These are phyloP conservation scores for Escallonia herrerae DNA, from an alignment of 129 eudicot species.

Conservation along the genomic window DNA sequence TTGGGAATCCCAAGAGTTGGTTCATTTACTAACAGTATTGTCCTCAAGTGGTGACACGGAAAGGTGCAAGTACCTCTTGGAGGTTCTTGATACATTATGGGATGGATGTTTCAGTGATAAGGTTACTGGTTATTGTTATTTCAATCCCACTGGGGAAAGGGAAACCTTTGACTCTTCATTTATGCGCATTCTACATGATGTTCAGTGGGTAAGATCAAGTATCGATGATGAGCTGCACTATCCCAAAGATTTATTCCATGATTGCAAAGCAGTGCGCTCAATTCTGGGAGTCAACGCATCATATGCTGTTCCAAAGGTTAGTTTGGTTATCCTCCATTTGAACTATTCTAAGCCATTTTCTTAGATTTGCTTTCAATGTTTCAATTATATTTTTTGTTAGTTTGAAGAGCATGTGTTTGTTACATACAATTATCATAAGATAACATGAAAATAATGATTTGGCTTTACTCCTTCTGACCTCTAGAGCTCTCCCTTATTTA, in stretches of 20 bases:
- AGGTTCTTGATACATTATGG: constrained; percentile 68
- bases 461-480: no score
- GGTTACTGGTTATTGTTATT: constrained; percentile 35
- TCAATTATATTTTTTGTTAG: no score
- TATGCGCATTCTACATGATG: constrained; percentile 30
- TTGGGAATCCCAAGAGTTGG: constrained; percentile 59
- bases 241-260: constrained; percentile 58
- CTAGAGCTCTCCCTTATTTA: no score
- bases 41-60: constrained; percentile 33
- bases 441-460: no score
- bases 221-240: constrained; percentile 55
- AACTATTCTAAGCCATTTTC: no score
- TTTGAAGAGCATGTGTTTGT: no score
- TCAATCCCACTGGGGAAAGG: constrained; percentile 19
- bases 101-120: constrained; percentile 54
- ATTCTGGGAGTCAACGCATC: constrained; percentile 60
- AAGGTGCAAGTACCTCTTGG: constrained; percentile 51
- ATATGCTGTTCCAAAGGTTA: constrained; percentile 66
- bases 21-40: constrained; percentile 31
- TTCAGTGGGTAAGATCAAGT: constrained; percentile 54
- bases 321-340: neutral
- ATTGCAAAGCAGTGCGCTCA: constrained; percentile 60
- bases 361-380: no score
- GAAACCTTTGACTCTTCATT: constrained; percentile 45
- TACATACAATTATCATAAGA: no score